Conservation (phyloP, 2,329 filamentous ascomycete genomes). For the Orbilia ellipsospora region DNA sequence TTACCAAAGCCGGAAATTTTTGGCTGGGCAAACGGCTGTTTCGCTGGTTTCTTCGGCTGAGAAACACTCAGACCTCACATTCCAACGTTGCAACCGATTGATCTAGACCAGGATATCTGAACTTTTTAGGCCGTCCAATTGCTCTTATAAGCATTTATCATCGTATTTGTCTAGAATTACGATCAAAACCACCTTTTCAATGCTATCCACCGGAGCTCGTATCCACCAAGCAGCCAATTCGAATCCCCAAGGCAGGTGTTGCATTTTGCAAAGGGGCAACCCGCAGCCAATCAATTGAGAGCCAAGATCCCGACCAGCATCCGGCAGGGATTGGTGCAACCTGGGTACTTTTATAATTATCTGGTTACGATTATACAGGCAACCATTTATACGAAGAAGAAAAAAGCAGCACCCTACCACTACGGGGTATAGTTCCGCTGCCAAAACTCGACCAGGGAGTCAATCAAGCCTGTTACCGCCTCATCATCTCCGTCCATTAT, state of each 20-base stretch:
- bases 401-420: not conserved
- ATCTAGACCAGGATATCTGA: too few species aligned
- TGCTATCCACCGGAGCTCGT: not conserved
- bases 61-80: not conserved
- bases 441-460: slow-evolving; percentile 43
- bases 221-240: slow-evolving; percentile 5
- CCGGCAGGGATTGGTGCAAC: slow-evolving; percentile 35
- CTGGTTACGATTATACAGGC: not conserved
- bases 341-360: not conserved
- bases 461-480: slow-evolving; percentile 11
- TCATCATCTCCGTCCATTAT: slow-evolving; percentile 15
- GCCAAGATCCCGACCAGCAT: slow-evolving; percentile 42
- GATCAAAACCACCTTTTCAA: too few species aligned
- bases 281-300: slow-evolving; percentile 47
- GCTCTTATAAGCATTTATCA: too few species aligned
- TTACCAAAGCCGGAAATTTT: slow-evolving; percentile 56
- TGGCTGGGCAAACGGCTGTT: slow-evolving; percentile 44
- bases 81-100: not conserved
- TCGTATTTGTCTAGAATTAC: not conserved
- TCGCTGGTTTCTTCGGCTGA: slow-evolving; percentile 27
- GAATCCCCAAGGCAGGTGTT: slow-evolving; percentile 33
- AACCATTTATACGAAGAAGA: not conserved
- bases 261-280: slow-evolving; percentile 46
- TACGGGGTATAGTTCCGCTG: slow-evolving; percentile 16
- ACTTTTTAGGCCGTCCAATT: too few species aligned